Evolutionary conservation across 2,329 filamentous ascomycete species (phyloP).

Genomic region (Canariomyces notabilis): DNA sequence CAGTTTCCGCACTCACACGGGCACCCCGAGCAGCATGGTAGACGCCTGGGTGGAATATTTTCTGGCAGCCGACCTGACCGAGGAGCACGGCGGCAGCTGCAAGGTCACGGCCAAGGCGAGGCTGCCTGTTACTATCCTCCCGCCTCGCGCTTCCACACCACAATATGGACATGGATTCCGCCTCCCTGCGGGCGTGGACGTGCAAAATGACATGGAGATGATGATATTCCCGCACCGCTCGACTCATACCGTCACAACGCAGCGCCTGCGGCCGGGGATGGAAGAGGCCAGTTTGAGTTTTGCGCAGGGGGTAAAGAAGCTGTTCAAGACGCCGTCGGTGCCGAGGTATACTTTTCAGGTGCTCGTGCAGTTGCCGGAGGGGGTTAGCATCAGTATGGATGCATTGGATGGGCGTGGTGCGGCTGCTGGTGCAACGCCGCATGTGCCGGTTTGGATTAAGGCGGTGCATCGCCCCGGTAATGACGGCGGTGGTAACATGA

Average conservation of each 20-base stretch:
- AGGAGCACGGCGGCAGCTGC: background rate
- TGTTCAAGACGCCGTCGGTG: constrained; percentile 7
- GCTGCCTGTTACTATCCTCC: background rate
- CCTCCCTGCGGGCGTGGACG: background rate
- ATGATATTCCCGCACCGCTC: background rate
- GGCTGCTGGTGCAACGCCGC: too few species aligned
- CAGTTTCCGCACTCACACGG: background rate
- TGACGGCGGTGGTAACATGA: too few species aligned
- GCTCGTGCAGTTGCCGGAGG: background rate
- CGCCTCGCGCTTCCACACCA: too few species aligned
- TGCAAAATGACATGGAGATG: background rate
- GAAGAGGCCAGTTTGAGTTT: constrained; percentile 5
- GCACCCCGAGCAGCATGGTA: background rate
- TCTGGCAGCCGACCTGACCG: background rate
- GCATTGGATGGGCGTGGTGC: too few species aligned
- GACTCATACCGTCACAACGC: background rate
- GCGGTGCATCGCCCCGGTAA: too few species aligned
- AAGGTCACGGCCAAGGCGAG: background rate
- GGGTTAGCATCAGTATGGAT: background rate
- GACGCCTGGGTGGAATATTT: background rate
- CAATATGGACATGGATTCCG: too few species aligned
- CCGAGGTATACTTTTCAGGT: constrained; percentile 5
- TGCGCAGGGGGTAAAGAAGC: constrained; percentile 3
- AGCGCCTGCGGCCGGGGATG: constrained; percentile 11
- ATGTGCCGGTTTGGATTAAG: too few species aligned